These are phyloP conservation scores for Theileria annulata DNA, from an alignment of 169 alveolate species.

Conservation along the genomic window DNA sequence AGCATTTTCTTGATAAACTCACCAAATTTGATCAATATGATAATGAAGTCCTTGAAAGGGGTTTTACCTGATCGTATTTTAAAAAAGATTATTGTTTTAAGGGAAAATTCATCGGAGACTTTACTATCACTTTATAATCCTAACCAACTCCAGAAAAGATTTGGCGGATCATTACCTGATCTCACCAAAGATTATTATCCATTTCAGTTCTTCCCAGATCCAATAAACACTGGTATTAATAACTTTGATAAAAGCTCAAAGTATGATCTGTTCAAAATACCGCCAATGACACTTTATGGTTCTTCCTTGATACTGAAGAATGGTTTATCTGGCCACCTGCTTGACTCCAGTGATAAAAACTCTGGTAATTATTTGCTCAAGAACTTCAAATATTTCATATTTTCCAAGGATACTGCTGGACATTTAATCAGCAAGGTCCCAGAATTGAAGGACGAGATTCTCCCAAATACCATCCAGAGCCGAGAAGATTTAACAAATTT, in stretches of 20 bases:
- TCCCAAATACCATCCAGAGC: background rate
- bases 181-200: conserved; percentile 57
- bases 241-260: background rate
- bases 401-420: conserved; percentile 23
- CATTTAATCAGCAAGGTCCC: conserved; percentile 8
- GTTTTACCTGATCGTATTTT: conserved; percentile 63
- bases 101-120: conserved; percentile 46
- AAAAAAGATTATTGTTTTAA: conserved; percentile 60
- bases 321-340: background rate
- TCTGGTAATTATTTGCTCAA: background rate
- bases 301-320: conserved; percentile 8
- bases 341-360: background rate
- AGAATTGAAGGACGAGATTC: background rate
- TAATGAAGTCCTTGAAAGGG: conserved; percentile 55
- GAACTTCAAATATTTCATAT: conserved; percentile 3
- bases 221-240: background rate
- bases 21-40: conserved; percentile 60
- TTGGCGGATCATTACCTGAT: conserved; percentile 59
- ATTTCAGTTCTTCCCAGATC: conserved; percentile 59
- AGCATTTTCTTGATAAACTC: conserved; percentile 64
- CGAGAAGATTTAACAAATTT: background rate
- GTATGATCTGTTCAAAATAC: background rate
- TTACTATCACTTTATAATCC: conserved; percentile 13
- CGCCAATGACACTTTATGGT: conserved; percentile 8
- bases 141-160: conserved; percentile 58